Evolutionary conservation across 768 basidiomycete species (phyloP), one percentile per base, ranked within the genome.

Genomic region (Sarcodon aspratus): DNA sequence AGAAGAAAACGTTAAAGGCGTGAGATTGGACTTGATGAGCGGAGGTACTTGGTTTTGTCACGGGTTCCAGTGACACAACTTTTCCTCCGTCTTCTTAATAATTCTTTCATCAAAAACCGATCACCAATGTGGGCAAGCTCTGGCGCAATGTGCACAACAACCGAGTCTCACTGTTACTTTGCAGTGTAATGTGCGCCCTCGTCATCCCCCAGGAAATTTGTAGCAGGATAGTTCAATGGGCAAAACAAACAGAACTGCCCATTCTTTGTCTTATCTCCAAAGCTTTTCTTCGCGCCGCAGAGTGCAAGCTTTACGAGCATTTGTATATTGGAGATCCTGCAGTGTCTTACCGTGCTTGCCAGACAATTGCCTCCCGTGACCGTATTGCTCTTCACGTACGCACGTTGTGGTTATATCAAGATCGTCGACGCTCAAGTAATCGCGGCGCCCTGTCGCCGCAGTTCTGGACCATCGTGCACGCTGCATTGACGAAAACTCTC

Each of bases 261-360:
- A 58, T 68, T 9, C 67, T 80, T 42, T 70, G 69, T 54, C 61
- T 65, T 44, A 69, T 71, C 7, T 74, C 61, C 58, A 76, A 70
- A 59, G 55, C 67, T 9, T 61, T 80, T 46, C 74, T 75, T 50
- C 63, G 59, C 46, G 69, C 69, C 46, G 74, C 78, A 33, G 75
- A 78, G 54, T 53, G 61, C 13, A 63, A 55, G 50, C 58, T 80
- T 36, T 81, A 80, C 59, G 60, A 67, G 17, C 49, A 57, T 18
- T 48, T 76, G 49, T 56, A 63, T 51, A 65, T 75, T 44, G 58
- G 56, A 6, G 72, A 73, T 50, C 55, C 67, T 44, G 49, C 60
- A 17, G 51, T 59, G 40, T 60, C 64, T 12, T 64, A 64, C 53
- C 54, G 60, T 46, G 73, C 67, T 35, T 74, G 69, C 47, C 58